These are phyloP conservation scores for Cetraspora pellucida DNA, from an alignment of 192 early-diverging fungal species.

Conservation along the genomic window DNA sequence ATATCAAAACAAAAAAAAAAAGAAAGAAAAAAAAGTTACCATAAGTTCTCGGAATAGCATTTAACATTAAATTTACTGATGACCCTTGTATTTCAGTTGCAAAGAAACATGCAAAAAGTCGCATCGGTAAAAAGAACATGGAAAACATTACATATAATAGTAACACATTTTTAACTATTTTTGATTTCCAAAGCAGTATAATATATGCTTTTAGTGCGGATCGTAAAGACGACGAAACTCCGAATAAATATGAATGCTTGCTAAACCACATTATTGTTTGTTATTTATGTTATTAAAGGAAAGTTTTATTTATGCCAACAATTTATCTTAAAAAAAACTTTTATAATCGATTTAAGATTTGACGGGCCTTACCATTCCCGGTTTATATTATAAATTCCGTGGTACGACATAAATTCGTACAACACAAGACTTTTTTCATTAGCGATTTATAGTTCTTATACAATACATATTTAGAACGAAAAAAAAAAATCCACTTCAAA, in stretches of 20 bases:
- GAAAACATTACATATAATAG: conserved; percentile 8
- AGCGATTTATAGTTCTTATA: no score
- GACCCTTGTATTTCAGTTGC: not conserved
- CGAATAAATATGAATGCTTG: not conserved
- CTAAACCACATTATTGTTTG: not conserved
- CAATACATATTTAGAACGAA: no score
- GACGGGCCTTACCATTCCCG: no score
- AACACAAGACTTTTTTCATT: no score
- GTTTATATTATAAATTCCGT: no score
- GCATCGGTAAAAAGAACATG: not conserved
- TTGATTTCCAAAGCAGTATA: conserved; percentile 1
- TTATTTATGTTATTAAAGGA: no score
- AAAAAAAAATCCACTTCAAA: no score
- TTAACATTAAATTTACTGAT: not conserved
- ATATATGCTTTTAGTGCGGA: not conserved
- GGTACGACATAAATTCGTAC: no score
- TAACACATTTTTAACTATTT: not conserved
- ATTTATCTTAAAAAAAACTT: no score
- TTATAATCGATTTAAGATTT: no score
- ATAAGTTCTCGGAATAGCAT: not conserved
- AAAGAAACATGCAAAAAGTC: not conserved
- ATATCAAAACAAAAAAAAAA: not conserved
- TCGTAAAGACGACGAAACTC: not conserved
- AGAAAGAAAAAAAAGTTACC: conserved; percentile 8
- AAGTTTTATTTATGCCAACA: no score